phyloP scores from a whole-genome alignment of 768 basidiomycete genomes.

The Sporobolomyces roseus region DNA sequence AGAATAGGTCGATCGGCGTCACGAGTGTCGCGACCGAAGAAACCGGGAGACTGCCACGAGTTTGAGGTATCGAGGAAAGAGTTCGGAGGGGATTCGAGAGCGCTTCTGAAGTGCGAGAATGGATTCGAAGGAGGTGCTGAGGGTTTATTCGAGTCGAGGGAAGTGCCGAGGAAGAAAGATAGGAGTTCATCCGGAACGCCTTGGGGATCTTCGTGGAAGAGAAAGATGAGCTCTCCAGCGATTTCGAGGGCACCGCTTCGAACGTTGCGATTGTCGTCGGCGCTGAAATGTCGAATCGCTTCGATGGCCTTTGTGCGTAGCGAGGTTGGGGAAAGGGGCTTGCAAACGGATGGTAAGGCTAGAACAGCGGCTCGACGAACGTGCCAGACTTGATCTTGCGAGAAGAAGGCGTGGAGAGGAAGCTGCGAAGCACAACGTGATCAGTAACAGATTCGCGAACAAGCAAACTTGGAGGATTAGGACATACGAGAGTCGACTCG shows the following conservation, averaged over 20 bases:
- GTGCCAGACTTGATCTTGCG: constrained; percentile 67
- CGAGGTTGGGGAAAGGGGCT: constrained; percentile 59
- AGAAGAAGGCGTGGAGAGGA: constrained; percentile 69
- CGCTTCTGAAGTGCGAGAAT: constrained; percentile 31
- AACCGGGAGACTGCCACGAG: constrained; percentile 13
- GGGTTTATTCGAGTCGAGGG: constrained; percentile 5
- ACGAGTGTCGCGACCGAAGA: constrained; percentile 38
- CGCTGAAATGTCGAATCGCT: constrained; percentile 61
- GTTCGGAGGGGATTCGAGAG: constrained; percentile 31
- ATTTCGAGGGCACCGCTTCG: constrained; percentile 77
- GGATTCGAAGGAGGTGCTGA: background rate
- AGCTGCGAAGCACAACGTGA: constrained; percentile 55
- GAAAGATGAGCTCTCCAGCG: constrained; percentile 80
- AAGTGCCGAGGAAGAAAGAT: constrained; percentile 67
- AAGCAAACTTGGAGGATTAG: constrained; percentile 5
- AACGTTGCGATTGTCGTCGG: constrained; percentile 64
- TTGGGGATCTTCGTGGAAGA: constrained; percentile 62
- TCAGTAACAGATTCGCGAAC: background rate
- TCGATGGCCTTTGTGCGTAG: constrained; percentile 65
- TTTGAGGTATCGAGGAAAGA: constrained; percentile 16
- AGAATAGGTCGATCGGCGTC: constrained; percentile 71
- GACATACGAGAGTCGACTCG: constrained; percentile 55
- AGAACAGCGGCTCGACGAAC: constrained; percentile 85
- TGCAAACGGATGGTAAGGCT: constrained; percentile 72
- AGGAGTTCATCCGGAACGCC: constrained; percentile 66